Percentiles rank a stretch among this genome's conserved stretches.
Conservation (phyloP, 1,284 basidiomycete species). For the Cutaneotrichosporon mucoides region DNA sequence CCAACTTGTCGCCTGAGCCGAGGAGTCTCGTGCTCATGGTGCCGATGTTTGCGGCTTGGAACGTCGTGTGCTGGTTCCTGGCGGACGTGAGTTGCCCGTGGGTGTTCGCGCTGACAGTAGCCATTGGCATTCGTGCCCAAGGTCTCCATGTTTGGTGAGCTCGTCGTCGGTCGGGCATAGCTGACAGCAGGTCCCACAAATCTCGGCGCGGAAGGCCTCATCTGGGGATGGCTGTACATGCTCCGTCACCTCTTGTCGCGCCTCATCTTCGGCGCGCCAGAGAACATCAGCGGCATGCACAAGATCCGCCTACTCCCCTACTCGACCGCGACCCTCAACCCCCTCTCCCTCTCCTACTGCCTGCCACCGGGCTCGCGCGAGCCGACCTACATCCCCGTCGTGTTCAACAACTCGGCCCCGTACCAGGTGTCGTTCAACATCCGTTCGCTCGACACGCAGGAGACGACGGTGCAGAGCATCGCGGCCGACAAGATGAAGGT, state of each 20-base stretch:
- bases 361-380: constrained; percentile 36
- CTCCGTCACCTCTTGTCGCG: constrained; percentile 1
- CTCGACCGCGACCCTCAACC: constrained; percentile 47
- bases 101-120: background rate
- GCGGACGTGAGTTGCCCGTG: constrained; percentile 25
- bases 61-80: constrained; percentile 36
- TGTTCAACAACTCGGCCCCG: constrained; percentile 85
- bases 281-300: constrained; percentile 42
- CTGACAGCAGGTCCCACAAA: constrained; percentile 15
- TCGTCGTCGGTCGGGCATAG: background rate
- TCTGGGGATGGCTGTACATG: constrained; percentile 18
- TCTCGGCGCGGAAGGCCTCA: constrained; percentile 20
- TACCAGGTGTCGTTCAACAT: constrained; percentile 69
- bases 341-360: constrained; percentile 46
- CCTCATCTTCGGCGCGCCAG: constrained; percentile 18
- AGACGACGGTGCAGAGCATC: constrained; percentile 21
- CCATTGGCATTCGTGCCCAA: constrained; percentile 22
- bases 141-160: constrained; percentile 33
- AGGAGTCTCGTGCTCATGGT: constrained; percentile 22
- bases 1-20: constrained; percentile 30
- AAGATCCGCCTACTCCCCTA: constrained; percentile 42
- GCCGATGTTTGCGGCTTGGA: constrained; percentile 20
- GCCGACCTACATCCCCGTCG: constrained; percentile 46
- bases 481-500: constrained; percentile 27
- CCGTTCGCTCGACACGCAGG: constrained; percentile 58